Conservation (phyloP, 2,329 filamentous ascomycete genomes). For the Microsporum ferrugineum region DNA sequence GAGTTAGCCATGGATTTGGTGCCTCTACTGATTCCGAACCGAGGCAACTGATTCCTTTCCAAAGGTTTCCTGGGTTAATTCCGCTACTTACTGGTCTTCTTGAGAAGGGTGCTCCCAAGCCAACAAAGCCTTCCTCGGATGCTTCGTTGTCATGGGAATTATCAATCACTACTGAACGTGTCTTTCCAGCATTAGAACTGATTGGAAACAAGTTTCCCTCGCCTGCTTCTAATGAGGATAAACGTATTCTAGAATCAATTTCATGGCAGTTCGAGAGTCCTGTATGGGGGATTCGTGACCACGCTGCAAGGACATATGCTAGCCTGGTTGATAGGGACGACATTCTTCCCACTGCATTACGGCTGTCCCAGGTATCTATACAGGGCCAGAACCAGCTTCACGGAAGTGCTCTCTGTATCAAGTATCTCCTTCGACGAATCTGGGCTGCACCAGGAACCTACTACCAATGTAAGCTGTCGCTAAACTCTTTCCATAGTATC, state of each 20-base stretch:
- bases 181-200: conserved; percentile 38
- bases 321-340: conserved; percentile 26
- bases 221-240: conserved; percentile 23
- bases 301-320: conserved; percentile 35
- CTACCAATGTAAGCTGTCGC: conserved; percentile 24
- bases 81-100: conserved; percentile 29
- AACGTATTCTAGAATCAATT: conserved; percentile 24
- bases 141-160: conserved; percentile 7
- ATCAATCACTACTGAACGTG: conserved; percentile 30
- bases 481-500: conserved; percentile 10
- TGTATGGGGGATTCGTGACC: conserved; percentile 37
- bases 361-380: conserved; percentile 16
- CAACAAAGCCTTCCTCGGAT: neutral
- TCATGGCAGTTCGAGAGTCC: conserved; percentile 31
- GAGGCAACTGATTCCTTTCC: conserved; percentile 30
- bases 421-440: conserved; percentile 29
- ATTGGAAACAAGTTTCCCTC: conserved; percentile 34
- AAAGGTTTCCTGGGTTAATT: conserved; percentile 31
- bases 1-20: conserved; percentile 39
- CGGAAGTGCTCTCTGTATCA: conserved; percentile 30
- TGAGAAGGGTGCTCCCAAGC: neutral
- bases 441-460: conserved; percentile 23
- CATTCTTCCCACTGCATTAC: conserved; percentile 23
- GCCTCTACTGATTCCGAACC: conserved; percentile 35
- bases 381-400: conserved; percentile 29